Evolutionary conservation across 148 eudicot species (phyloP), one percentile per base, ranked within the genome.

Genomic region (Beta vulgaris): DNA sequence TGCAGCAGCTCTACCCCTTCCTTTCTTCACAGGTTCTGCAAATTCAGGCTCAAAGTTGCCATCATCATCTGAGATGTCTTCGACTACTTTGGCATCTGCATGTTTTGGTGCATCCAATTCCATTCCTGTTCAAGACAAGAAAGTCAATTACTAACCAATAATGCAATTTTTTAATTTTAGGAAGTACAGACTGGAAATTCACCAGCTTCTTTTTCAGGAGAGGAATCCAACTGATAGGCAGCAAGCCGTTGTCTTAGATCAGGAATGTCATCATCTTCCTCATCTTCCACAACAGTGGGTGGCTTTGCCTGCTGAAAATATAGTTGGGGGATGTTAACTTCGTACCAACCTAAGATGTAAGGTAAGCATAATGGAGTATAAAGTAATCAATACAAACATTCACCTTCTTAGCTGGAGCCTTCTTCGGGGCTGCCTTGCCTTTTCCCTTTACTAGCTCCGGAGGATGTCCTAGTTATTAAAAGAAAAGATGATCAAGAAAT

Each of bases 181-280:
- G 1, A 62, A 36, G 40, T 9, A 3, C 9, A 40, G 6, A 42
- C 42, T 42, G n/a, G 43, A 7, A 67, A 25, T 40, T 13, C 16
- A 94, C 98, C 91, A 43, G 89, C 90, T 3, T 97, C 79, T 44
- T 66, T 89, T 60, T 89, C 97, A 58, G 96, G 92, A 71, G 94
- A 91, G 34, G 96, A 92, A 34, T 86, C 89, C 31, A 92, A 77
- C 72, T 90, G 86, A 79, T 92, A 86, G 58, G 90, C 92, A 46
- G 97, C 98, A 28, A 92, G 87, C 21, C 96, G 76, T 3, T 84
- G 84, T 76, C 83, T 76, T 21, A 95, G 85, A 11, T 71, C 82
- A 75, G 81, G 88, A 46, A 85, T 84, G 23, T 84, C 85, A 11
- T 80, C 89, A 1, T 84, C 91, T 11, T 81, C 92, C 18, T 82